Evolutionary conservation across 148 eudicot species (phyloP).

Genomic region (Silene uniflora): DNA sequence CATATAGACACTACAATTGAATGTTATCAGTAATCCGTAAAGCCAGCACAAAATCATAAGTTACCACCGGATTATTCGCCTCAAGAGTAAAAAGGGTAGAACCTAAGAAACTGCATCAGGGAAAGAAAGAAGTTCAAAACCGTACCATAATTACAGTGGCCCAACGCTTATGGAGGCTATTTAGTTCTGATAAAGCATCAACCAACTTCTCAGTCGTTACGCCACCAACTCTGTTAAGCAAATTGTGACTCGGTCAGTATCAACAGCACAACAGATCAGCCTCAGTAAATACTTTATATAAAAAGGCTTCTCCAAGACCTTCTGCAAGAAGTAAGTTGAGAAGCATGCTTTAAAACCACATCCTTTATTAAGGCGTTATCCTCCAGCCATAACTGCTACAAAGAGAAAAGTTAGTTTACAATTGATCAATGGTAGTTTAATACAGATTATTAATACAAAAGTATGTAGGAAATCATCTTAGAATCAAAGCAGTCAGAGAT

Average conservation of each 20-base stretch:
- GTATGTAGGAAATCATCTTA: neutral
- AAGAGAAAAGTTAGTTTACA: constrained; percentile 3
- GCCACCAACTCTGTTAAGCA: constrained; percentile 33
- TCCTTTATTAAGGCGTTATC: constrained; percentile 30
- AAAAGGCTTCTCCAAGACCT: constrained; percentile 35
- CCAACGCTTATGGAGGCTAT: constrained; percentile 43
- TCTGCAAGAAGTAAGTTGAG: constrained; percentile 51
- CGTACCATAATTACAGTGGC: constrained; percentile 61
- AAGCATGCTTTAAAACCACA: constrained; percentile 38
- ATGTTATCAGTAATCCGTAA: constrained; percentile 13
- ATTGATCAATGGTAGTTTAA: neutral
- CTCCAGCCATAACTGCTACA: constrained; percentile 36
- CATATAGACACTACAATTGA: constrained; percentile 71
- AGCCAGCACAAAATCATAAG: neutral
- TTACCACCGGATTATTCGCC: neutral
- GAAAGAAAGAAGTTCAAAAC: neutral
- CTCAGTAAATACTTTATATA: neutral
- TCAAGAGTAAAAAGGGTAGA: neutral
- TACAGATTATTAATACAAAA: constrained; percentile 1
- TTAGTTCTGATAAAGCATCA: constrained; percentile 41
- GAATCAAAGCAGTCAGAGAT: neutral
- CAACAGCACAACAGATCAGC: constrained; percentile 13
- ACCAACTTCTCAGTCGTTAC: constrained; percentile 40
- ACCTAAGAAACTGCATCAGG: neutral
- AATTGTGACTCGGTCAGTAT: neutral